Evolutionary conservation across 2,329 filamentous ascomycete species (phyloP).

Genomic region (Orbilia blumenaviensis): DNA sequence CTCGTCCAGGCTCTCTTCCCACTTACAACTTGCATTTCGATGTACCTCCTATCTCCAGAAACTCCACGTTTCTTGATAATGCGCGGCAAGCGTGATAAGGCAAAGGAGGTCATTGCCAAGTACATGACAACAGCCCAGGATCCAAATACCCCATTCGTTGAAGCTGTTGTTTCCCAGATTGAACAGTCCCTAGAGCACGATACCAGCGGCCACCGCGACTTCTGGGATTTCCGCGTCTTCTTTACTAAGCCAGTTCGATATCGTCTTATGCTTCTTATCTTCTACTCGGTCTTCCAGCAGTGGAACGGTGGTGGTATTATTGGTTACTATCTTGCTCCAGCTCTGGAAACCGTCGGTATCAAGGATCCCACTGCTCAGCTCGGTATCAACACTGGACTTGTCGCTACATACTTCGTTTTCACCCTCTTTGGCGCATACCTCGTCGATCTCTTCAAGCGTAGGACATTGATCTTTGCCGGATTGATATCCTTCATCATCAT

Average conservation of each 20-base stretch:
- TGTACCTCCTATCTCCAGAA: conserved; percentile 62
- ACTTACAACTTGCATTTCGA: conserved; percentile 63
- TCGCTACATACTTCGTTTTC: conserved; percentile 64
- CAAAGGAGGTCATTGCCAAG: conserved; percentile 60
- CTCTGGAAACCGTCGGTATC: conserved; percentile 63
- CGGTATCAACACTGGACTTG: conserved; percentile 63
- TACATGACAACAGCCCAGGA: conserved; percentile 63
- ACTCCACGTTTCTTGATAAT: conserved; percentile 61
- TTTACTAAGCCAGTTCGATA: conserved; percentile 63
- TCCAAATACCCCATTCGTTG: conserved; percentile 62
- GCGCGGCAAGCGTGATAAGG: conserved; percentile 59
- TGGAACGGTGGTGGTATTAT: conserved; percentile 65
- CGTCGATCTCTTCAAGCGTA: conserved; percentile 62
- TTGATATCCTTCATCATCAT: conserved; percentile 63
- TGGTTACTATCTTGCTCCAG: conserved; percentile 62
- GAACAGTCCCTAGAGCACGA: conserved; percentile 63
- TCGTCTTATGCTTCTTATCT: conserved; percentile 62
- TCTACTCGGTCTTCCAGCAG: conserved; percentile 65
- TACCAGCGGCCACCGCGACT: conserved; percentile 60
- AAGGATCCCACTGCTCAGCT: conserved; percentile 61
- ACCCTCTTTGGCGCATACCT: conserved; percentile 63
- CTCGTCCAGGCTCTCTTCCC: conserved; percentile 65
- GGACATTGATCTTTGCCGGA: conserved; percentile 64
- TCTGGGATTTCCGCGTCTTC: conserved; percentile 65
- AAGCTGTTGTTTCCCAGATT: conserved; percentile 62